Evolutionary conservation across 805 yeast genomes (phyloP).

Genomic region (Limtongia smithiae): DNA sequence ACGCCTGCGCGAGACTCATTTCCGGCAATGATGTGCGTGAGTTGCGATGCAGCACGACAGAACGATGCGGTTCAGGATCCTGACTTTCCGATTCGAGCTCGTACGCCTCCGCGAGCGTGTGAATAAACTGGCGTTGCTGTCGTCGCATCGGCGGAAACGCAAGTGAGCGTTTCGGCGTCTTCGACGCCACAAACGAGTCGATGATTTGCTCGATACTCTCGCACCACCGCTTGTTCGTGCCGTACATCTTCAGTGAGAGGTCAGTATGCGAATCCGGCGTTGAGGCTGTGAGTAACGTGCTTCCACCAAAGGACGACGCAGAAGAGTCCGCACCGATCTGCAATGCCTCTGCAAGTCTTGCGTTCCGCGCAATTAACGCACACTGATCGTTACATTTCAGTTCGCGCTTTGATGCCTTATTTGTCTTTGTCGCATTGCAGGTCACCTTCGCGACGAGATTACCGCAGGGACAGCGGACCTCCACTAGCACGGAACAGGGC

Average conservation of each 20-base stretch:
- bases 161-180: constrained; percentile 40
- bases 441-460: constrained; percentile 45
- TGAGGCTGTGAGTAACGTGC: constrained; percentile 4
- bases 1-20: constrained; percentile 23
- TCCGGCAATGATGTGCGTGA: constrained; percentile 20
- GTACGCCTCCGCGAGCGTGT: constrained; percentile 59
- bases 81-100: constrained; percentile 66
- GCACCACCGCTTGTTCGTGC: constrained; percentile 67
- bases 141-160: constrained; percentile 72
- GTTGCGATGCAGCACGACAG: constrained; percentile 54
- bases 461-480: constrained; percentile 63
- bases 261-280: constrained; percentile 43
- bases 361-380: constrained; percentile 55
- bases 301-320: constrained; percentile 30
- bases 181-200: constrained; percentile 45
- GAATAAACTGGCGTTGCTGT: constrained; percentile 68
- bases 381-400: constrained; percentile 73
- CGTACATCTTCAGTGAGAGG: constrained; percentile 46
- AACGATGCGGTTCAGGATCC: constrained; percentile 75
- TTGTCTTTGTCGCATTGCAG: constrained; percentile 51
- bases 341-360: constrained; percentile 61
- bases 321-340: constrained; percentile 38
- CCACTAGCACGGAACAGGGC: constrained; percentile 49
- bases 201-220: constrained; percentile 55
- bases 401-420: constrained; percentile 39